phyloP scores from a whole-genome alignment of 2,329 filamentous ascomycete genomes.

The Colletotrichum musicola region DNA sequence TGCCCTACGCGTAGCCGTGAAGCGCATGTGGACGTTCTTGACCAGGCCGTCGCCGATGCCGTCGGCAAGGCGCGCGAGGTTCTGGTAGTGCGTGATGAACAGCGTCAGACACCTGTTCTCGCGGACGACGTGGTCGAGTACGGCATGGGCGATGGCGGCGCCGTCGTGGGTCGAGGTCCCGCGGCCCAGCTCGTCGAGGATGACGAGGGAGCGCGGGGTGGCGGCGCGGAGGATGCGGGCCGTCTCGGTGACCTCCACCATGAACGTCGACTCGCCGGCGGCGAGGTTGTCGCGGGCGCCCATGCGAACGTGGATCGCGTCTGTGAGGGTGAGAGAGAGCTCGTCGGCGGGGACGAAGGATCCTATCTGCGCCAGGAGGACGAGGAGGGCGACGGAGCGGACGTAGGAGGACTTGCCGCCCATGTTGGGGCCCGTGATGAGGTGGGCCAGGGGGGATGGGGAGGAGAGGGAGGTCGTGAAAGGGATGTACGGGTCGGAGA shows the following conservation, averaged over 20 bases:
- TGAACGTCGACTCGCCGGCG: constrained; percentile 94
- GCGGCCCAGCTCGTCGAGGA: constrained; percentile 93
- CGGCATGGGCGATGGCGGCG: constrained; percentile 93
- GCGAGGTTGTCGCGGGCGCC: constrained; percentile 97
- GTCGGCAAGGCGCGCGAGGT: constrained; percentile 77
- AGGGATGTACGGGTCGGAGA: constrained; percentile 89
- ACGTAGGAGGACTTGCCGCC: constrained; percentile 99
- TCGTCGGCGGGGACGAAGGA: constrained; percentile 89
- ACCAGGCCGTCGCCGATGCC: constrained; percentile 73
- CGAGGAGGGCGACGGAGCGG: constrained; percentile 88
- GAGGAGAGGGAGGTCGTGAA: constrained; percentile 84
- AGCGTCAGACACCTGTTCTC: constrained; percentile 83
- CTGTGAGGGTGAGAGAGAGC: constrained; percentile 82
- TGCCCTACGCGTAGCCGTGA: constrained; percentile 62
- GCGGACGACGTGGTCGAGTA: constrained; percentile 85
- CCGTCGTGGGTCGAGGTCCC: constrained; percentile 97
- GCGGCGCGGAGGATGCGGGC: constrained; percentile 91
- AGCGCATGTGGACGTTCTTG: constrained; percentile 94
- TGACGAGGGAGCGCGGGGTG: constrained; percentile 85
- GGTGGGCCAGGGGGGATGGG: constrained; percentile 76
- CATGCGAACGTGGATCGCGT: constrained; percentile 95
- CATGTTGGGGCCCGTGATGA: constrained; percentile 98
- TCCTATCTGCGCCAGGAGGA: constrained; percentile 94
- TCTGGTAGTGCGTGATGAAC: constrained; percentile 99
- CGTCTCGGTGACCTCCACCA: constrained; percentile 97